Evolutionary conservation across 2,329 filamentous ascomycete species (phyloP), one percentile per base, ranked within the genome.

Genomic region (Pseudodiploospora longispora): DNA sequence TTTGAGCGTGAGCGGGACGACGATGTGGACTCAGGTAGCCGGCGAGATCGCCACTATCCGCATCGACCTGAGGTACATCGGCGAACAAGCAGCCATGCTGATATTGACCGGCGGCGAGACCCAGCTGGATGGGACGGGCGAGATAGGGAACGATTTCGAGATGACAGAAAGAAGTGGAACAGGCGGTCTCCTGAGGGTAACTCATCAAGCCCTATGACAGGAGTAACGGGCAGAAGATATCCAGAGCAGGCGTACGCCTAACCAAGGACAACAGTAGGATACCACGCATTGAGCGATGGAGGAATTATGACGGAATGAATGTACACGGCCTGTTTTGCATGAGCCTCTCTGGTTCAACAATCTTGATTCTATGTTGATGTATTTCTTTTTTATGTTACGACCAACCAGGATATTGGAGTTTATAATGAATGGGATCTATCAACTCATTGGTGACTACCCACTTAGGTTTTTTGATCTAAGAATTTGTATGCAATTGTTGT

Each of bases 41-140:
- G 60, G 41, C 60, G 64, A 37, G 62, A 64, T 6, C 57, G 58
- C 30, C 52, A 47, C 28, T 64, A 69, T 49, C 53, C 65, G 9
- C 56, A 63, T 30, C 62, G 69, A n/a, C 63, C 68, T 2, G 68
- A 69, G 2, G 53, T 60, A 10, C 59, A 66, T 29, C 61, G 70
- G 38, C 60, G 72, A 37, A 70, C 72, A 3, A 74, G 71, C 57
- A 75, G 71, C 51, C 71, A 74, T 47, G 68, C 70, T 27, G 72
- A 75, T 47, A 59, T 68, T 31, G 71, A 74, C 47, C 61, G 71
- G 27, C 59, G 65, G 37, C 59, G 65, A 8, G 64, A 65, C 12
- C 54, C 59, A 42, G 53, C 54, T 6, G 53, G 59, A 6, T 62
- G 62, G 52, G 65, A 69, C 32, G 10, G 41, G 35, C 40, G 37